phyloP scores from a whole-genome alignment of 1,139 yeast species.

The Taiozyma sp. region DNA sequence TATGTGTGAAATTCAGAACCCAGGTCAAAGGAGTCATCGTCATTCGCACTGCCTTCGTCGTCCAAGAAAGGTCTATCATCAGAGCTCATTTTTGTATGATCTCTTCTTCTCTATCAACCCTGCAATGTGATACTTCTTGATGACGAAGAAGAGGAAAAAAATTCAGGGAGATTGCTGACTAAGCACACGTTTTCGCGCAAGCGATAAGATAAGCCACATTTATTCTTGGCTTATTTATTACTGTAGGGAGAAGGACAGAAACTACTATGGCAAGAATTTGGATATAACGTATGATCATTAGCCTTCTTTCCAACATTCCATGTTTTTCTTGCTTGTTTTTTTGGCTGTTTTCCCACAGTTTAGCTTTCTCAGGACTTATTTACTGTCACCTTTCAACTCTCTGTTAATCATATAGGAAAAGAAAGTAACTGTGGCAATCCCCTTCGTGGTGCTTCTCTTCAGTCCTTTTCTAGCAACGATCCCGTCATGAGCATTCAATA shows the following conservation, averaged over 20 bases:
- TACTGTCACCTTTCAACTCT: conserved; percentile 23
- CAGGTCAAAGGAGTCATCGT: conserved; percentile 9
- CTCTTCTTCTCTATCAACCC: neutral
- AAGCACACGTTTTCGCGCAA: neutral
- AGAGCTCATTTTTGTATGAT: conserved; percentile 3
- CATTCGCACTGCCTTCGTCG: conserved; percentile 8
- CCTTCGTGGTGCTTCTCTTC: conserved; percentile 42
- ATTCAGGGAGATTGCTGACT: neutral
- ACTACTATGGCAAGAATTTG: neutral
- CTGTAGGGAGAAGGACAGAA: too few species aligned
- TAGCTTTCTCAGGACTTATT: too few species aligned
- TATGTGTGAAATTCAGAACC: neutral
- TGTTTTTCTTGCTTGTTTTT: too few species aligned
- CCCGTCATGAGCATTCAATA: conserved; percentile 70
- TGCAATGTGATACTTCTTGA: neutral
- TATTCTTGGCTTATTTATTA: neutral
- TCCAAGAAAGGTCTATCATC: conserved; percentile 7
- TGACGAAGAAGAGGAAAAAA: neutral
- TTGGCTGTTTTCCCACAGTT: neutral
- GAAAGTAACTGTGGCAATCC: conserved; percentile 47
- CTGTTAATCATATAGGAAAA: conserved; percentile 45
- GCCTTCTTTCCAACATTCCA: neutral
- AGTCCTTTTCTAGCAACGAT: conserved; percentile 67
- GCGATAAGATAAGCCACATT: neutral
- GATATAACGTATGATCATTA: neutral